These are phyloP conservation scores for Tilletia walkeri DNA, from an alignment of 1,284 basidiomycete species.

Conservation along the genomic window DNA sequence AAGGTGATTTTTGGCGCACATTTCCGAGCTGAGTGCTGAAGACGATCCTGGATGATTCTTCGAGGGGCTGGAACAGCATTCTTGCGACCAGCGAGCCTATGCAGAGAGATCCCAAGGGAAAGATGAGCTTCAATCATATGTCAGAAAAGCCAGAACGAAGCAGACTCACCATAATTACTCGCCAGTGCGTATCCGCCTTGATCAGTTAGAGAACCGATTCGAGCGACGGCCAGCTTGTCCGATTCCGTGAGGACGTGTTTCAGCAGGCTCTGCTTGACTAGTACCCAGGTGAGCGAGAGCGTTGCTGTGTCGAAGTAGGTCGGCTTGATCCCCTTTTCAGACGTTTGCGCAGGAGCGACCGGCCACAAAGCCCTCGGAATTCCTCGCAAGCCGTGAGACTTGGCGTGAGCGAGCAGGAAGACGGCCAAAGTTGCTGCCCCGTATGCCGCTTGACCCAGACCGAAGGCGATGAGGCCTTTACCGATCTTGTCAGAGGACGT, in stretches of 20 bases:
- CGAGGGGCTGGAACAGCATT: slow-evolving; percentile 52
- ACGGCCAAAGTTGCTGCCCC: slow-evolving; percentile 32
- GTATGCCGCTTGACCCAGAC: slow-evolving; percentile 41
- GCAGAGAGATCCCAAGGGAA: neutral
- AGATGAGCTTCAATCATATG: neutral
- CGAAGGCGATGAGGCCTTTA: slow-evolving; percentile 40
- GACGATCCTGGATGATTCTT: slow-evolving; percentile 45
- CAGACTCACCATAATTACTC: slow-evolving; percentile 44
- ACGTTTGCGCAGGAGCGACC: neutral
- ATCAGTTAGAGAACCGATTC: slow-evolving; percentile 41
- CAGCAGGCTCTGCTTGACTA: slow-evolving; percentile 80
- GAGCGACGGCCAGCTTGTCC: slow-evolving; percentile 69
- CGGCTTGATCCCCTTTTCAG: too few species aligned
- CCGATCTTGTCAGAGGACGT: neutral
- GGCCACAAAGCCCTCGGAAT: neutral
- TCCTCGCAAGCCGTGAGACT: neutral
- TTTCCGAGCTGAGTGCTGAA: slow-evolving; percentile 25
- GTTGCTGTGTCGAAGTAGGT: slow-evolving; percentile 4
- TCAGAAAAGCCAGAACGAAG: neutral
- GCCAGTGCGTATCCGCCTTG: slow-evolving; percentile 55
- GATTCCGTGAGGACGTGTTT: slow-evolving; percentile 95
- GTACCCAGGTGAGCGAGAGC: slow-evolving; percentile 66
- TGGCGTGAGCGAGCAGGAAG: slow-evolving; percentile 18
- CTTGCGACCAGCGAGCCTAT: slow-evolving; percentile 43
- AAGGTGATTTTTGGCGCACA: neutral